A percentile compares a stretch with the other conserved stretches of the same genome.
phyloP scores from a whole-genome alignment of 164 flowering plant genomes.

The Brasenia schreberi region DNA sequence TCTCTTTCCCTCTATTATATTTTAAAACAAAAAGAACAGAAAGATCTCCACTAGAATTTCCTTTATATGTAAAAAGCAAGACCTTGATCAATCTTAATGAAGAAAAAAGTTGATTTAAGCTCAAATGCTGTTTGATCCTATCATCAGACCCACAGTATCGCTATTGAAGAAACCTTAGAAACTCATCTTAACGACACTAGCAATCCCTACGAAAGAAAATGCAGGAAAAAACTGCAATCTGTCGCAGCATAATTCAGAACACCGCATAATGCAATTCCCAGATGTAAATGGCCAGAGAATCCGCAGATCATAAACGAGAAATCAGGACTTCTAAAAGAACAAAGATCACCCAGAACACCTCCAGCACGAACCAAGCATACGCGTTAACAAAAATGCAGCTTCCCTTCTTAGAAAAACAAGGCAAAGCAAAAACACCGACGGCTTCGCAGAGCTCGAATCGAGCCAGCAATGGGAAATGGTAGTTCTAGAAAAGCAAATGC shows the following conservation, averaged over 20 bases:
- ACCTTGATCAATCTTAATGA: too few species aligned
- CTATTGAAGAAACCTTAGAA: background rate
- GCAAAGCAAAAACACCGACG: background rate
- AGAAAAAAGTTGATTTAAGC: too few species aligned
- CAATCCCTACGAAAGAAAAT: background rate
- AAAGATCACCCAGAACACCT: background rate
- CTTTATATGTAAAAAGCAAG: too few species aligned
- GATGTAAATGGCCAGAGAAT: background rate
- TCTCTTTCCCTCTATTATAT: background rate
- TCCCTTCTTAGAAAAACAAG: background rate
- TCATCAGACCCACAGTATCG: too few species aligned
- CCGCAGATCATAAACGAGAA: background rate
- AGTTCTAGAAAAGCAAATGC: background rate
- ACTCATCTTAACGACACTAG: background rate
- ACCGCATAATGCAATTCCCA: background rate
- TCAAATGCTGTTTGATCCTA: too few species aligned
- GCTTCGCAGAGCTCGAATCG: background rate
- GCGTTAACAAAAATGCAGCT: background rate
- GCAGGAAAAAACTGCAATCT: too few species aligned
- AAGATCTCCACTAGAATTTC: too few species aligned
- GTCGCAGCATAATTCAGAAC: background rate
- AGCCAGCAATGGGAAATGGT: background rate
- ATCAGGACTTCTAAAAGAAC: background rate
- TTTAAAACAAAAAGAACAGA: too few species aligned
- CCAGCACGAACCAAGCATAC: background rate